phyloP scores from a whole-genome alignment of 139 green algal genomes.

The Edaphochlamys debaryana region DNA sequence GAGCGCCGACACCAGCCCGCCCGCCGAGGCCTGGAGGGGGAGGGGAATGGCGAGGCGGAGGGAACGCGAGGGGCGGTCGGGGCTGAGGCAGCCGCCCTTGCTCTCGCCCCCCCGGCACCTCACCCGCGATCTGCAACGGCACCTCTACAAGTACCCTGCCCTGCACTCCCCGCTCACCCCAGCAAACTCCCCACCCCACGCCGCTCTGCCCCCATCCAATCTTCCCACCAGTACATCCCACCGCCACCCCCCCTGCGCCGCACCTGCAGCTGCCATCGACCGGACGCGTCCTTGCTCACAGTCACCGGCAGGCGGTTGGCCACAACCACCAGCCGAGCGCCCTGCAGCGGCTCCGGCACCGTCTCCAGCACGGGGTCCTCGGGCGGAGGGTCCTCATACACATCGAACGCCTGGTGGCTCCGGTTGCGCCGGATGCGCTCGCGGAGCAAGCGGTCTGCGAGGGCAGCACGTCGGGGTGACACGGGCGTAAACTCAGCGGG shows the following conservation, averaged over 20 bases:
- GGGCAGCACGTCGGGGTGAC: not conserved
- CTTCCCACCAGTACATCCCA: too few species aligned
- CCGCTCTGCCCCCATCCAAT: too few species aligned
- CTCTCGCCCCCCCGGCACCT: too few species aligned
- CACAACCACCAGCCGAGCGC: slow-evolving; percentile 90
- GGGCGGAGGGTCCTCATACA: slow-evolving; percentile 46
- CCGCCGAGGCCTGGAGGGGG: slow-evolving; percentile 77
- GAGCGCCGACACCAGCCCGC: slow-evolving; percentile 93
- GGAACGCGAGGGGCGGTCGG: not conserved
- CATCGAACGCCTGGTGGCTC: slow-evolving; percentile 68
- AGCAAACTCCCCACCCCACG: too few species aligned
- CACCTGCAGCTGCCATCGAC: slow-evolving; percentile 89
- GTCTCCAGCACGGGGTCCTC: slow-evolving; percentile 40
- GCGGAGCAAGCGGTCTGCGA: slow-evolving; percentile 81
- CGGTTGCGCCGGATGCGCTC: slow-evolving; percentile 83
- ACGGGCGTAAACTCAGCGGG: too few species aligned
- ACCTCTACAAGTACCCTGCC: too few species aligned
- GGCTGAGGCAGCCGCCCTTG: not conserved
- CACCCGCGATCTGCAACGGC: too few species aligned
- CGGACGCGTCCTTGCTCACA: slow-evolving; percentile 72
- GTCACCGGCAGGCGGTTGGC: slow-evolving; percentile 96
- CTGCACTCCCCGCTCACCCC: too few species aligned
- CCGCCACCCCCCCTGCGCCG: too few species aligned
- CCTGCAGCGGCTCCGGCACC: slow-evolving; percentile 2
- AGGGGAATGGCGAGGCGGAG: not conserved